A percentile compares a stretch with the other conserved stretches of the same genome.
Evolutionary conservation across 352 stramenopile genomes (phyloP).

Genomic region (Aphanomyces stellatus): DNA sequence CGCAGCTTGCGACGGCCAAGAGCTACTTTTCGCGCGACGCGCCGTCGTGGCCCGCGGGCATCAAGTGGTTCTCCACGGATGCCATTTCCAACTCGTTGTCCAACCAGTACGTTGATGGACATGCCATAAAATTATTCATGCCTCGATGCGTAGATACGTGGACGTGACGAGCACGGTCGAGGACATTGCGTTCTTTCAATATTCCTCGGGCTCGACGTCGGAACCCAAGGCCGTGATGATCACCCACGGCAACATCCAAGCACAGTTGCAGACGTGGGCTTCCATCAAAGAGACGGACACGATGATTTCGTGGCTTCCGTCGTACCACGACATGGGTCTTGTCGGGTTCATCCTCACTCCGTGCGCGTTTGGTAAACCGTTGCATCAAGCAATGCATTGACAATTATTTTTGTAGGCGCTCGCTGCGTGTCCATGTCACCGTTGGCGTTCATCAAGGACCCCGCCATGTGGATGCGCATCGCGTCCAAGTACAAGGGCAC

Average conservation of each 20-base stretch:
- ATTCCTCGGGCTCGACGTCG: constrained; percentile 72
- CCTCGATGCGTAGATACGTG: constrained; percentile 21
- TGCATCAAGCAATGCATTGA: background rate
- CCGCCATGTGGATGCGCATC: constrained; percentile 67
- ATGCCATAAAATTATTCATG: background rate
- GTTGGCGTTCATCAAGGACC: constrained; percentile 82
- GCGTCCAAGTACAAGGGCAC: constrained; percentile 68
- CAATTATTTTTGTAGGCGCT: constrained; percentile 23
- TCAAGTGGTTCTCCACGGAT: constrained; percentile 70
- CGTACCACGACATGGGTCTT: constrained; percentile 79
- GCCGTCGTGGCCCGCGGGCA: constrained; percentile 49
- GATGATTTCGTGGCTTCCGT: constrained; percentile 70
- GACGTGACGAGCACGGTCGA: constrained; percentile 32
- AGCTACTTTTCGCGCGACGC: constrained; percentile 45
- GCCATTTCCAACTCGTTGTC: constrained; percentile 41
- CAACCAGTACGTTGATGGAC: constrained; percentile 30
- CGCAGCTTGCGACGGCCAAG: constrained; percentile 73
- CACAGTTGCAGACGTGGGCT: constrained; percentile 69
- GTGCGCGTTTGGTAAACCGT: constrained; percentile 19
- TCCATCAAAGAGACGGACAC: constrained; percentile 50
- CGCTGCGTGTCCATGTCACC: constrained; percentile 75
- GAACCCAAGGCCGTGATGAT: constrained; percentile 80
- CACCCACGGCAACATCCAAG: constrained; percentile 62
- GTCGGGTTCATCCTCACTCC: constrained; percentile 76
- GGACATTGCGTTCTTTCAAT: constrained; percentile 80